Conservation (phyloP, 805 yeast species). For the Clavispora vitiphila region DNA sequence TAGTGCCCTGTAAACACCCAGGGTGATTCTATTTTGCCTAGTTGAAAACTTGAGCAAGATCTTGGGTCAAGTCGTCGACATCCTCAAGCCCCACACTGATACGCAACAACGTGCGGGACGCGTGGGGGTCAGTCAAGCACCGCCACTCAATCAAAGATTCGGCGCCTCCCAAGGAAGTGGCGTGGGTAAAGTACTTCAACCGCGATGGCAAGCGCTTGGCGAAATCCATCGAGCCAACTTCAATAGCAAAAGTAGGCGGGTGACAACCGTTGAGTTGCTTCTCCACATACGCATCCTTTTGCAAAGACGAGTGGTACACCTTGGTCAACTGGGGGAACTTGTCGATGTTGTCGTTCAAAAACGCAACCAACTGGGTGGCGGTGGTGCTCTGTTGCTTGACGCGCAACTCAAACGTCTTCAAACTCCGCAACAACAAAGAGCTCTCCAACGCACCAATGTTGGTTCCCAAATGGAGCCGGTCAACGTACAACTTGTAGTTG, state of each 20-base stretch:
- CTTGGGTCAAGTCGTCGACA: slow-evolving; percentile 68
- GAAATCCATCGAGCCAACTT: slow-evolving; percentile 41
- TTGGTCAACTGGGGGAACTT: slow-evolving; percentile 46
- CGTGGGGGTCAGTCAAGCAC: slow-evolving; percentile 56
- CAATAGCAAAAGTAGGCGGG: slow-evolving; percentile 73
- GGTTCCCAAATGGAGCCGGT: slow-evolving; percentile 72
- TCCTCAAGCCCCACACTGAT: slow-evolving; percentile 80
- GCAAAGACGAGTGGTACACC: slow-evolving; percentile 72
- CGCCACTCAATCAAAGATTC: slow-evolving; percentile 93
- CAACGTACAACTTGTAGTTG: slow-evolving; percentile 46
- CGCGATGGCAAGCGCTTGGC: slow-evolving; percentile 64
- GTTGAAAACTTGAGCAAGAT: slow-evolving; percentile 57
- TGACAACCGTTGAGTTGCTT: slow-evolving; percentile 61
- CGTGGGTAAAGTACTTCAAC: slow-evolving; percentile 74
- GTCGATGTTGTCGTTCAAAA: slow-evolving; percentile 44
- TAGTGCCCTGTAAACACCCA: too few species aligned
- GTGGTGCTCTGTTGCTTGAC: slow-evolving; percentile 59
- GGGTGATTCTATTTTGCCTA: not conserved
- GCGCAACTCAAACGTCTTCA: slow-evolving; percentile 76
- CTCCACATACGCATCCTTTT: slow-evolving; percentile 60
- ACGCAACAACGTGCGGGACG: slow-evolving; percentile 57
- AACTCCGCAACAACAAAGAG: slow-evolving; percentile 67
- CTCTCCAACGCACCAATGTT: slow-evolving; percentile 75
- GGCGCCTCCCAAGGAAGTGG: slow-evolving; percentile 89
- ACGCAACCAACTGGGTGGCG: slow-evolving; percentile 59